Evolutionary conservation across 306 rosid species (phyloP).

Genomic region (Morella rubra): DNA sequence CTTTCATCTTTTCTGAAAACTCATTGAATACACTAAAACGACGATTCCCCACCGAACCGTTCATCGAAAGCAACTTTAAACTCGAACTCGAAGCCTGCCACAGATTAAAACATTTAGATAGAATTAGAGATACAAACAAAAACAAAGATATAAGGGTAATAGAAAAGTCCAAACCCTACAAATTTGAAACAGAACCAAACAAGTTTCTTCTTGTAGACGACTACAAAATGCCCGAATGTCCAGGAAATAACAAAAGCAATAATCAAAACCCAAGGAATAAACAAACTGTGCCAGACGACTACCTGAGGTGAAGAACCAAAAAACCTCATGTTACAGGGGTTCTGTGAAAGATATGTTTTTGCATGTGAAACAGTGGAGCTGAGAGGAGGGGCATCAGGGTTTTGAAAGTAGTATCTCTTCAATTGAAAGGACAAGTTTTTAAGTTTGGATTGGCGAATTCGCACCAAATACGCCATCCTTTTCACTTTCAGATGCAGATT

Average conservation of each 20-base stretch:
- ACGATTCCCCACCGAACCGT: conserved; percentile 42
- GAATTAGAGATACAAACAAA: neutral
- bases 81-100: conserved; percentile 47
- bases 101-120: neutral
- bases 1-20: conserved; percentile 72
- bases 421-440: conserved; percentile 32
- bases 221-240: neutral
- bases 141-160: neutral
- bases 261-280: neutral
- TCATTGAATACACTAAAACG: conserved; percentile 72
- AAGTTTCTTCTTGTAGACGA: neutral
- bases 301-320: conserved; percentile 74
- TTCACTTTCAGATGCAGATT: neutral
- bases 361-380: conserved; percentile 29
- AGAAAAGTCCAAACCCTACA: neutral
- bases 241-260: neutral
- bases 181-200: neutral
- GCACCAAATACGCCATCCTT: conserved; percentile 53
- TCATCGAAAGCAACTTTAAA: conserved; percentile 38
- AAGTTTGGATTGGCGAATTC: conserved; percentile 52
- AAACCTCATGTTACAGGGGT: conserved; percentile 40
- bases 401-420: conserved; percentile 35
- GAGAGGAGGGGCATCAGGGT: conserved; percentile 29
- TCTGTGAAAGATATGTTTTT: conserved; percentile 26
- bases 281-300: neutral